phyloP scores from a whole-genome alignment of 306 rosid genomes.

The Trifolium dubium region DNA sequence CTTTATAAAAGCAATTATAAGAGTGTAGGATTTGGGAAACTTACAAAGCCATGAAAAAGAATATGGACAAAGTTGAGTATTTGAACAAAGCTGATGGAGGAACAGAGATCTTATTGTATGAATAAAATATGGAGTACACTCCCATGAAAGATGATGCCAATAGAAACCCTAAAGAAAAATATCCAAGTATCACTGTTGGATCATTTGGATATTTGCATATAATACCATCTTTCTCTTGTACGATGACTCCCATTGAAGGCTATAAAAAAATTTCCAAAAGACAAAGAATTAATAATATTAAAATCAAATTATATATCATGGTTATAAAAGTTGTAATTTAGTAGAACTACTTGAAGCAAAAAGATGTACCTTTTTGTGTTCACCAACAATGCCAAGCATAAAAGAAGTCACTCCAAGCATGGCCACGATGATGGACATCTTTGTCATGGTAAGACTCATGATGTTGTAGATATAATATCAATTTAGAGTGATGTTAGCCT shows the following conservation, averaged over 20 bases:
- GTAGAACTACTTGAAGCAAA: not conserved
- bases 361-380: not conserved
- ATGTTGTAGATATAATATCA: not conserved
- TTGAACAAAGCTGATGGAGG: slow-evolving; percentile 4
- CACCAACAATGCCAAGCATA: not conserved
- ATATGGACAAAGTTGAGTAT: not conserved
- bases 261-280: not conserved
- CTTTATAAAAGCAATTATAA: not conserved
- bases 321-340: not conserved
- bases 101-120: not conserved
- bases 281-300: not conserved
- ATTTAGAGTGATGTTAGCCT: too few species aligned
- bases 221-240: not conserved
- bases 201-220: not conserved
- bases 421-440: not conserved
- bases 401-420: not conserved
- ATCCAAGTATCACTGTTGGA: not conserved
- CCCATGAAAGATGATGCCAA: not conserved
- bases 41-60: not conserved
- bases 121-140: not conserved
- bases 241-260: not conserved
- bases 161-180: not conserved
- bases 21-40: not conserved
- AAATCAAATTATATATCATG: not conserved
- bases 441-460: not conserved